Evolutionary conservation across 1,284 basidiomycete species (phyloP), one percentile per base, ranked within the genome.

Genomic region (Dichomitus squalens): DNA sequence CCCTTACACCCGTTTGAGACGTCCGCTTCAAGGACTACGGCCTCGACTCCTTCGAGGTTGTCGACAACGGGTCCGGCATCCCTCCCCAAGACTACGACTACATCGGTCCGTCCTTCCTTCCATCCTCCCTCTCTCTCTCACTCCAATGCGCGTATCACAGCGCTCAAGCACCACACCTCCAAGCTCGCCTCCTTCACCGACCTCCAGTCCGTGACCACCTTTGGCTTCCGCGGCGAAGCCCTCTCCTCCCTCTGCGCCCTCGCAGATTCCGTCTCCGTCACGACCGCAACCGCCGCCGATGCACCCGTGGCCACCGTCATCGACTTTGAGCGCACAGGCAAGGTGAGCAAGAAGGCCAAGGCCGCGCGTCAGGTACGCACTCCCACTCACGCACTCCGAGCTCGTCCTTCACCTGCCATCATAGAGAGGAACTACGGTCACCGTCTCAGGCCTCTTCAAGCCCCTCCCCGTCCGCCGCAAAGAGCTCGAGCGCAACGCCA

Each of bases 161-260:
- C 12, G 64, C 78, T 96, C 56, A 98, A 97, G 71, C 93, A 98
- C 67, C 87, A 96, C 70, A 99, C 96, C 0, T 98, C 96, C 14
- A 99, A 99, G 72, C 79, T 99, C 0, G 75, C 86, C 0, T 83
- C 86, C 1, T 93, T 92, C 67, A 77, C 84, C 3, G 92, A 95
- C 66, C 82, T 99, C 1, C 77, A 85, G 0, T 76, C 82, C 0
- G 85, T 99, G 4, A 76, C 78, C 2, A 96, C 96, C 0, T 98
- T 98, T 72, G 97, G 97, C 0, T 99, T 99, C 68, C 85, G 96
- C 31, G 97, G 97, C 16, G 97, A 99, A 73, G 97, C 97, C 0
- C 79, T 99, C 0, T 93, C 94, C 1, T 95, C 95, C 0, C 79
- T 99, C 0, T 99, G 96, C 68, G 93, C 94, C 1, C 76, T 98